Evolutionary conservation across 768 basidiomycete genomes (phyloP).

Genomic region (Clavulina sp.): DNA sequence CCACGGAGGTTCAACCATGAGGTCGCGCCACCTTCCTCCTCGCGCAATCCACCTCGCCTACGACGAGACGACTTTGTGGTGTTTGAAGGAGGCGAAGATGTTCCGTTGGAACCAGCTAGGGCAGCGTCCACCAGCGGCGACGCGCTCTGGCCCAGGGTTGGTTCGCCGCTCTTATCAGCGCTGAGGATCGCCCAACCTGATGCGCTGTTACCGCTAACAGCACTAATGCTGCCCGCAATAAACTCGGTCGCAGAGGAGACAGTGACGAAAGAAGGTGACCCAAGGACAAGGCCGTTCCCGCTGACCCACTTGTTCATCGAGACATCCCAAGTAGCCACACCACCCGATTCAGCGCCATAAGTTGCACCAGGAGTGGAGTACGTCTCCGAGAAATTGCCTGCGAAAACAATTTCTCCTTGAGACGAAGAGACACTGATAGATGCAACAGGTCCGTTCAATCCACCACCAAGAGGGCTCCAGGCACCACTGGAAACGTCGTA

Average conservation of each 20-base stretch:
- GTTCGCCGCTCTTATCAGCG: slow-evolving; percentile 39
- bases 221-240: slow-evolving; percentile 47
- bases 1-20: slow-evolving; percentile 21
- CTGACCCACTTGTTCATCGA: slow-evolving; percentile 46
- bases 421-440: slow-evolving; percentile 33
- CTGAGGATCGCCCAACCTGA: slow-evolving; percentile 64
- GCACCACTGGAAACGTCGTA: slow-evolving; percentile 48
- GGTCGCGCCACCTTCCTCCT: slow-evolving; percentile 25
- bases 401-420: slow-evolving; percentile 38
- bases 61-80: neutral
- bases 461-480: slow-evolving; percentile 56
- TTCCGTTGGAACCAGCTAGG: slow-evolving; percentile 19
- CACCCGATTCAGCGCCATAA: slow-evolving; percentile 25
- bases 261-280: slow-evolving; percentile 48
- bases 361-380: slow-evolving; percentile 22
- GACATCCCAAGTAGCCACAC: slow-evolving; percentile 64
- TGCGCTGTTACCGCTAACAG: slow-evolving; percentile 48
- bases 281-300: slow-evolving; percentile 54
- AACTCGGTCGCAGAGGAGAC: slow-evolving; percentile 42
- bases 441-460: slow-evolving; percentile 60
- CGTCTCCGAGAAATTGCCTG: slow-evolving; percentile 56
- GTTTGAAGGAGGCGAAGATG: slow-evolving; percentile 14
- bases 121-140: slow-evolving; percentile 32
- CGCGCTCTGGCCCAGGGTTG: slow-evolving; percentile 42
- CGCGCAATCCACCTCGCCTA: too few species aligned